Conservation (phyloP, 2,329 filamentous ascomycete species). For the Penicillium sp. region DNA sequence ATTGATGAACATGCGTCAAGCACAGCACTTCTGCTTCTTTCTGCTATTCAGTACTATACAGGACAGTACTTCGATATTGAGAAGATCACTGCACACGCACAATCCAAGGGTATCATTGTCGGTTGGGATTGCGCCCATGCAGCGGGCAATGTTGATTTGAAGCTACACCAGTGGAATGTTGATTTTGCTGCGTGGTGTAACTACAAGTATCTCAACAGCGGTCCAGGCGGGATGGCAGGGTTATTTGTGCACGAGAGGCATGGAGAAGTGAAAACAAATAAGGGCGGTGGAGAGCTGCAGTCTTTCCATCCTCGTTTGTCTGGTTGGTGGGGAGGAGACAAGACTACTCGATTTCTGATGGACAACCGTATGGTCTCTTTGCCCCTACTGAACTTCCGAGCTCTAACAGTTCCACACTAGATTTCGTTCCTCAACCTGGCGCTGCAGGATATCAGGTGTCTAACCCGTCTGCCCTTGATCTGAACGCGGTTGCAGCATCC, state of each 20-base stretch:
- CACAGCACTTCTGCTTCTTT: constrained; percentile 77
- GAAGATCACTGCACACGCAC: constrained; percentile 77
- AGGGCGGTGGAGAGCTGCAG: constrained; percentile 43
- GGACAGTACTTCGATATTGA: constrained; percentile 86
- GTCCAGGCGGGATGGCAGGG: constrained; percentile 79
- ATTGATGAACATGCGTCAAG: constrained; percentile 76
- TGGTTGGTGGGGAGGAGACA: constrained; percentile 89
- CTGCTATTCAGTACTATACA: constrained; percentile 90
- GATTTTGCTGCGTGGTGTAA: constrained; percentile 94
- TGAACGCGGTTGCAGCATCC: constrained; percentile 74
- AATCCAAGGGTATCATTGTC: constrained; percentile 70
- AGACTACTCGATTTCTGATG: constrained; percentile 79
- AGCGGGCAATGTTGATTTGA: constrained; percentile 78
- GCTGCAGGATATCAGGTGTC: constrained; percentile 84
- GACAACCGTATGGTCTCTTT: constrained; percentile 59
- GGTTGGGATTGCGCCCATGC: constrained; percentile 92
- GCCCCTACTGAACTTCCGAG: neutral
- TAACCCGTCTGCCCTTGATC: constrained; percentile 79
- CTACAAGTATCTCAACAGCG: constrained; percentile 92
- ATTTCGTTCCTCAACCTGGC: constrained; percentile 76
- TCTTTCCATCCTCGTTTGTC: constrained; percentile 70
- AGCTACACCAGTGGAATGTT: constrained; percentile 85
- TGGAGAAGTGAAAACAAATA: constrained; percentile 50
- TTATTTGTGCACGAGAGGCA: constrained; percentile 80
- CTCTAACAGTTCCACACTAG: constrained; percentile 30